phyloP scores from a whole-genome alignment of 2,329 filamentous ascomycete genomes.

The Fusarium sp. region DNA sequence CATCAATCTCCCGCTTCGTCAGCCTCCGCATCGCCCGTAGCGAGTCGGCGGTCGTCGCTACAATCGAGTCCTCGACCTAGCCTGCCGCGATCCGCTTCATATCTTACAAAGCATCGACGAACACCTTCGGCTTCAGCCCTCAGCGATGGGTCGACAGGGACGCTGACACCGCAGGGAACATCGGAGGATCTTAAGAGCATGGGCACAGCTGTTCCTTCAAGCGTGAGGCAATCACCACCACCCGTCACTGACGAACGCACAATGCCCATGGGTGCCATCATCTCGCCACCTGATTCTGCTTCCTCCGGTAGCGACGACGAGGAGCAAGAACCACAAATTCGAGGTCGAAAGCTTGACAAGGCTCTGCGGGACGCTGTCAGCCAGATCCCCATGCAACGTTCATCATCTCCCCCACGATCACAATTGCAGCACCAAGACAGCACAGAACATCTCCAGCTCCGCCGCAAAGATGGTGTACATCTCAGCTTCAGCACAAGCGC shows the following conservation, averaged over 20 bases:
- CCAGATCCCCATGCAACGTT: constrained; percentile 66
- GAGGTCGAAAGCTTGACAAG: constrained; percentile 60
- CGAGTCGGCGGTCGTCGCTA: constrained; percentile 67
- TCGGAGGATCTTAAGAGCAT: constrained; percentile 59
- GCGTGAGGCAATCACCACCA: constrained; percentile 83
- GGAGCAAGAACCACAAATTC: constrained; percentile 64
- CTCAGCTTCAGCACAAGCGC: constrained; percentile 58
- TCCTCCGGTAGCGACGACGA: constrained; percentile 87
- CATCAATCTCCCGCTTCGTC: constrained; percentile 70
- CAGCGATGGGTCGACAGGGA: constrained; percentile 42
- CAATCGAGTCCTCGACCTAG: constrained; percentile 59
- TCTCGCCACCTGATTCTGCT: constrained; percentile 89
- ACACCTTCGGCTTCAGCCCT: constrained; percentile 56
- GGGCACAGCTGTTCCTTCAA: constrained; percentile 46
- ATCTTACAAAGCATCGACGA: constrained; percentile 69
- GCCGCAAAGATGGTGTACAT: constrained; percentile 48
- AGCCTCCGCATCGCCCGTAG: constrained; percentile 62
- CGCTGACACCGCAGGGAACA: constrained; percentile 58
- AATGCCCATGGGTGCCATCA: constrained; percentile 84
- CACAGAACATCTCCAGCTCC: constrained; percentile 55
- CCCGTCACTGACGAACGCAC: constrained; percentile 74
- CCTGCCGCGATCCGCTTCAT: constrained; percentile 71
- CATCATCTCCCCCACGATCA: constrained; percentile 57
- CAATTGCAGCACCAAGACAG: constrained; percentile 46
- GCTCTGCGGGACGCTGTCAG: constrained; percentile 85